phyloP scores from a whole-genome alignment of 495 filamentous ascomycete species.

The Trichocladium antarcticum region DNA sequence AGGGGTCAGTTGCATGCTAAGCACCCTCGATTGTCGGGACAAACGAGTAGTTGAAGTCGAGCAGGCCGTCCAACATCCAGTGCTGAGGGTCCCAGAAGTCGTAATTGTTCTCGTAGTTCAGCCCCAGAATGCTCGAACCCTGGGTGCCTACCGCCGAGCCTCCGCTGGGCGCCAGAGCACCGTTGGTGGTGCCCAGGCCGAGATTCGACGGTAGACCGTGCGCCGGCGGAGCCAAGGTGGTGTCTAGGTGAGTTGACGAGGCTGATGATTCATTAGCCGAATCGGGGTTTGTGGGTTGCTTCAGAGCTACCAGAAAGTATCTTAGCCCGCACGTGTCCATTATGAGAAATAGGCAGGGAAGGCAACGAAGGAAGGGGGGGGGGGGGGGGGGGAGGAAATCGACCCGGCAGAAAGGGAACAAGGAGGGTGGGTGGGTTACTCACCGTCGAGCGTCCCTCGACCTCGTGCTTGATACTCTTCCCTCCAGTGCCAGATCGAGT shows the following conservation, averaged over 20 bases:
- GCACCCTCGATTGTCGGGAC: constrained; percentile 37
- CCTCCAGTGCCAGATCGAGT: constrained; percentile 88
- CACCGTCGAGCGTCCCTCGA: constrained; percentile 67
- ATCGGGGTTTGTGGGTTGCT: constrained; percentile 80
- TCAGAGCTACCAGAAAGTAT: constrained; percentile 48
- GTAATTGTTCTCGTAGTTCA: constrained; percentile 54
- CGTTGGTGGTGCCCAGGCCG: constrained; percentile 27
- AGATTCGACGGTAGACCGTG: constrained; percentile 25
- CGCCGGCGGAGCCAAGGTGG: constrained; percentile 37
- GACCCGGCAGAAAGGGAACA: too few species aligned
- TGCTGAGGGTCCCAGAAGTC: constrained; percentile 83
- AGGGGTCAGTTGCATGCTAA: constrained; percentile 17
- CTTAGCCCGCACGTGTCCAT: constrained; percentile 25
- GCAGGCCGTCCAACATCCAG: constrained; percentile 78
- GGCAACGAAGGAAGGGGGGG: background rate
- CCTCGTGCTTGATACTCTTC: constrained; percentile 74
- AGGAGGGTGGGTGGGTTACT: constrained; percentile 14
- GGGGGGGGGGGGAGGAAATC: too few species aligned
- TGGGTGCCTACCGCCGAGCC: constrained; percentile 30
- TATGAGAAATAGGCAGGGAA: constrained; percentile 3
- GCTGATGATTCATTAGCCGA: constrained; percentile 62
- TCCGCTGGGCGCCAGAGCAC: constrained; percentile 36
- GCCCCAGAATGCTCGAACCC: constrained; percentile 33
- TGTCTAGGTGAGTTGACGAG: constrained; percentile 50
- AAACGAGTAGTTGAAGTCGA: constrained; percentile 65